Conservation (phyloP, 2,329 filamentous ascomycete genomes). For the Colletotrichum destructivum region DNA sequence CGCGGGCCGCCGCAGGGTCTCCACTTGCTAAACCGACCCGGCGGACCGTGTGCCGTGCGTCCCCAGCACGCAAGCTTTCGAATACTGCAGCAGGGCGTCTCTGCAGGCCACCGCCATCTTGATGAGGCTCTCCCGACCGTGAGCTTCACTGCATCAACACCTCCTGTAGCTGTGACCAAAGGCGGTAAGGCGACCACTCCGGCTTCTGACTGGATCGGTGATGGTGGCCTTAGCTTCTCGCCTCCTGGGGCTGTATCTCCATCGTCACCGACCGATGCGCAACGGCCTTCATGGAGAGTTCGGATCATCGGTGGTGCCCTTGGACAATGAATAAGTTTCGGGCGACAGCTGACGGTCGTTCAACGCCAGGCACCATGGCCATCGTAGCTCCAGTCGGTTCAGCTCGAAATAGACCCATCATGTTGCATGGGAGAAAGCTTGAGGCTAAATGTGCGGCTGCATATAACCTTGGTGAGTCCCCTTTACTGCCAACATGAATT, state of each 20-base stretch:
- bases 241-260: background rate
- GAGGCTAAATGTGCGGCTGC: conserved; percentile 17
- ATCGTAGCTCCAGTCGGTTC: background rate
- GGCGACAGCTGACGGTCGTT: no score
- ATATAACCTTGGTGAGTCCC: conserved; percentile 25
- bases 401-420: background rate
- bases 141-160: no score
- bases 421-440: conserved; percentile 20
- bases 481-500: conserved; percentile 20
- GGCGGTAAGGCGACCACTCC: no score
- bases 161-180: no score
- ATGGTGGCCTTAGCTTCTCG: background rate
- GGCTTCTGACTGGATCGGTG: background rate
- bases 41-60: conserved; percentile 16
- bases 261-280: background rate
- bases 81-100: conserved; percentile 1
- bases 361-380: background rate
- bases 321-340: no score
- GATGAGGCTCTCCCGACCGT: background rate
- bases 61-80: background rate
- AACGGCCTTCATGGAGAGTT: background rate
- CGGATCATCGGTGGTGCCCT: background rate
- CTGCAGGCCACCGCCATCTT: conserved; percentile 10
- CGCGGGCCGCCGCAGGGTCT: conserved; percentile 5
- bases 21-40: conserved; percentile 10